Percentiles rank a stretch among this genome's conserved stretches.
Conservation (phyloP, 192 early-diverging fungal species). For the Ramicandelaber brevisporus region DNA sequence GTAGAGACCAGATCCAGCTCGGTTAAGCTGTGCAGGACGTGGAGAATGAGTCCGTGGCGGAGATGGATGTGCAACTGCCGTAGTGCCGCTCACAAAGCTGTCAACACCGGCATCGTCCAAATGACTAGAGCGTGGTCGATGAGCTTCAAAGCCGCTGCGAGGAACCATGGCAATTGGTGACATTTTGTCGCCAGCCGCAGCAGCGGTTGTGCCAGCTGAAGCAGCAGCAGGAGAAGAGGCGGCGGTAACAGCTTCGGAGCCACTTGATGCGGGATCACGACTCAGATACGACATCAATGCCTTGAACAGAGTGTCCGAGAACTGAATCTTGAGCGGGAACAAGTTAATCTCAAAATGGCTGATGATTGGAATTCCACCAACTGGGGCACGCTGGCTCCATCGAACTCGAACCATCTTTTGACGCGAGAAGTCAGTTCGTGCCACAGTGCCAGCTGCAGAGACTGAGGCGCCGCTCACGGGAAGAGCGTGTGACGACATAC, state of each 20-base stretch:
- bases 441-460: too few relatives aligned
- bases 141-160: constrained; percentile 1
- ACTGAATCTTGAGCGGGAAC: constrained; percentile 52
- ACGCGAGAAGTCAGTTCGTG: constrained; percentile 40
- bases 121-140: constrained; percentile 2
- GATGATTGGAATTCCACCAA: constrained; percentile 75
- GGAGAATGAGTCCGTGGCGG: too few relatives aligned
- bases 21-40: too few relatives aligned
- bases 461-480: too few relatives aligned
- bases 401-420: constrained; percentile 78
- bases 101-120: too few relatives aligned
- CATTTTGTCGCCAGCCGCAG: constrained; percentile 4
- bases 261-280: background rate
- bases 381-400: constrained; percentile 51
- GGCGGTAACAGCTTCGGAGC: background rate
- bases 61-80: too few relatives aligned
- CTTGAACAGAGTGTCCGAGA: constrained; percentile 23
- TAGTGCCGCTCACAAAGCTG: too few relatives aligned
- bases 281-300: background rate
- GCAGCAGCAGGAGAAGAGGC: background rate
- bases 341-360: constrained; percentile 77
- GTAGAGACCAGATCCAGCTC: too few relatives aligned
- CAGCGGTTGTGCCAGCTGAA: background rate
- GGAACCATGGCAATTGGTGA: background rate
- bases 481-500: too few relatives aligned